Conservation (phyloP, 2,329 filamentous ascomycete species). For the Neurospora sp. region DNA sequence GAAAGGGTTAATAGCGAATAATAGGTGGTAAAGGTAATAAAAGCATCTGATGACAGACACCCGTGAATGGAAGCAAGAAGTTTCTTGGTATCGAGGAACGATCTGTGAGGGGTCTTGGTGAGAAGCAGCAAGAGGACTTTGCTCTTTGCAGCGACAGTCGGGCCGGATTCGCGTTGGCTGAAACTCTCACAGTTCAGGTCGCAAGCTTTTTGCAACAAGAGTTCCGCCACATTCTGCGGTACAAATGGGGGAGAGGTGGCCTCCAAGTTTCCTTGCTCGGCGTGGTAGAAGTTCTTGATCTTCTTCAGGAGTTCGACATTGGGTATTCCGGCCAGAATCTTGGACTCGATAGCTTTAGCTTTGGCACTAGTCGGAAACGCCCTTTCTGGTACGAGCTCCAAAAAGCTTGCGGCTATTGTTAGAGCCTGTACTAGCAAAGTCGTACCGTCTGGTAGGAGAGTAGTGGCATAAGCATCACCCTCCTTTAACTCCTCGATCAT, state of each 20-base stretch:
- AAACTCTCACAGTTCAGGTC: constrained; percentile 39
- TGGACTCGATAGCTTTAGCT: constrained; percentile 20
- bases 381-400: constrained; percentile 55
- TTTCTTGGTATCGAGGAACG: constrained; percentile 33
- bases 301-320: constrained; percentile 47
- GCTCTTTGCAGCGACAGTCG: constrained; percentile 45
- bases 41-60: constrained; percentile 30
- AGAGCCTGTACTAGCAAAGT: constrained; percentile 25
- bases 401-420: constrained; percentile 43
- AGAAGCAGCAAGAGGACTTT: constrained; percentile 50
- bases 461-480: constrained; percentile 16
- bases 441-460: constrained; percentile 7
- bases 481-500: constrained; percentile 48
- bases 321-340: constrained; percentile 23
- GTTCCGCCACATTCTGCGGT: constrained; percentile 43
- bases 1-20: constrained; percentile 49
- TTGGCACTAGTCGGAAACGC: constrained; percentile 38
- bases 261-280: constrained; percentile 61
- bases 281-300: constrained; percentile 57
- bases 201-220: constrained; percentile 52
- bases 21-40: constrained; percentile 43
- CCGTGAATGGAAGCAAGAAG: constrained; percentile 41
- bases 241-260: constrained; percentile 49
- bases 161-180: constrained; percentile 27
- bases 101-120: constrained; percentile 38